A percentile compares a stretch with the other conserved stretches of the same genome.
phyloP scores from a whole-genome alignment of 495 filamentous ascomycete genomes.

The Hyaloscypha finlandica region DNA sequence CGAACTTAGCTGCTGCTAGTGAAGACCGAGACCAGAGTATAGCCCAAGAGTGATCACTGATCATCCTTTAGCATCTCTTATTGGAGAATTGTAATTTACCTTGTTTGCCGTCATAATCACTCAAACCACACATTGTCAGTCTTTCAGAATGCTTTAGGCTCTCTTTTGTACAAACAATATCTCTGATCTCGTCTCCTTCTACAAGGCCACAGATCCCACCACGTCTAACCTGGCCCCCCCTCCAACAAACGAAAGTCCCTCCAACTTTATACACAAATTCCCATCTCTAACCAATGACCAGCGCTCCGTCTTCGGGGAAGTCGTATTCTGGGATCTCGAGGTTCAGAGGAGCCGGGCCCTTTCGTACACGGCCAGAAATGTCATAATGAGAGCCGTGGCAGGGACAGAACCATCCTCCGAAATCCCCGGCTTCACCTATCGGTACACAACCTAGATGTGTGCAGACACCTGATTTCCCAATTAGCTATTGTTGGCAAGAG shows the following conservation, averaged over 20 bases:
- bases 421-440: slow-evolving; percentile 98
- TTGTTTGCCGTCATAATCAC: slow-evolving; percentile 1
- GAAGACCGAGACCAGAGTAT: neutral
- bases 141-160: slow-evolving; percentile 22
- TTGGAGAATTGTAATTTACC: neutral
- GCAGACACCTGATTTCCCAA: slow-evolving; percentile 73
- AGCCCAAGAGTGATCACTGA: neutral
- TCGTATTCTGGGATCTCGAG: slow-evolving; percentile 91
- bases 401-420: slow-evolving; percentile 99
- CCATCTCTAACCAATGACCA: slow-evolving; percentile 73
- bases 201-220: slow-evolving; percentile 21
- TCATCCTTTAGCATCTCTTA: neutral
- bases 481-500: neutral
- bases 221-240: slow-evolving; percentile 15
- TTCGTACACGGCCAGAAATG: slow-evolving; percentile 94
- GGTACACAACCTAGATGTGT: slow-evolving; percentile 98
- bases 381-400: slow-evolving; percentile 99
- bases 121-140: neutral
- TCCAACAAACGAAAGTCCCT: slow-evolving; percentile 16
- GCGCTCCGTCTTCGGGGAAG: slow-evolving; percentile 76
- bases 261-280: slow-evolving; percentile 24
- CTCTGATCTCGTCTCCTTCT: slow-evolving; percentile 17
- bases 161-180: slow-evolving; percentile 36
- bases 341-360: slow-evolving; percentile 95
- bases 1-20: neutral